Conservation (phyloP, 1,284 basidiomycete species). For the Cutaneotrichosporon sp. region DNA sequence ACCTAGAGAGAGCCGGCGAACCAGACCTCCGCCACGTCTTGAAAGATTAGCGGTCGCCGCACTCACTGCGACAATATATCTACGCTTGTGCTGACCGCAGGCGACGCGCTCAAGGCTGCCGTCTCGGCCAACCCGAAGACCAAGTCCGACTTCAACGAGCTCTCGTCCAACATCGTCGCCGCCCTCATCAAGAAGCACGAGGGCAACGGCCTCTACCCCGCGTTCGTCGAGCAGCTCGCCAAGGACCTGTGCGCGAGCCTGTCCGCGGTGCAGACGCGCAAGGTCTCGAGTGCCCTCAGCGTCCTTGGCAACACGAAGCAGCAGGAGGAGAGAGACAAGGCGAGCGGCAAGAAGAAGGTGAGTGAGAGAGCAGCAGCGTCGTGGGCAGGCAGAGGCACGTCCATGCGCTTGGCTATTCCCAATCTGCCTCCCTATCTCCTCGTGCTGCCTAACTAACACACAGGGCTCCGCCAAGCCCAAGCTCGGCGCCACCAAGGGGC, state of each 20-base stretch:
- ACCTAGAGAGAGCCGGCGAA: no score
- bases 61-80: no score
- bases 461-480: slow-evolving; percentile 62
- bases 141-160: slow-evolving; percentile 75
- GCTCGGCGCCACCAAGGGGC: slow-evolving; percentile 69
- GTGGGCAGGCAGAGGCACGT: background rate
- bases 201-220: slow-evolving; percentile 72
- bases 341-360: slow-evolving; percentile 84
- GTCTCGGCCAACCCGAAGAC: slow-evolving; percentile 73
- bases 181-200: slow-evolving; percentile 72
- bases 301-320: slow-evolving; percentile 91
- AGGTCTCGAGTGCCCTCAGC: slow-evolving; percentile 75
- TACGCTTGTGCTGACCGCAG: slow-evolving; percentile 7
- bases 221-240: slow-evolving; percentile 77
- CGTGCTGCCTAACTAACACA: background rate
- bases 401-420: background rate
- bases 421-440: background rate
- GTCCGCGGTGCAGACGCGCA: slow-evolving; percentile 83
- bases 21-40: no score
- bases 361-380: slow-evolving; percentile 13
- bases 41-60: no score
- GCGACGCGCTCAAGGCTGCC: slow-evolving; percentile 60
- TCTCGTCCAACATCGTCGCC: slow-evolving; percentile 71
- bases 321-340: slow-evolving; percentile 78
- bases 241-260: slow-evolving; percentile 70